Evolutionary conservation across 73 alveolate species (phyloP).

Genomic region (Paramecium octaurelia): DNA sequence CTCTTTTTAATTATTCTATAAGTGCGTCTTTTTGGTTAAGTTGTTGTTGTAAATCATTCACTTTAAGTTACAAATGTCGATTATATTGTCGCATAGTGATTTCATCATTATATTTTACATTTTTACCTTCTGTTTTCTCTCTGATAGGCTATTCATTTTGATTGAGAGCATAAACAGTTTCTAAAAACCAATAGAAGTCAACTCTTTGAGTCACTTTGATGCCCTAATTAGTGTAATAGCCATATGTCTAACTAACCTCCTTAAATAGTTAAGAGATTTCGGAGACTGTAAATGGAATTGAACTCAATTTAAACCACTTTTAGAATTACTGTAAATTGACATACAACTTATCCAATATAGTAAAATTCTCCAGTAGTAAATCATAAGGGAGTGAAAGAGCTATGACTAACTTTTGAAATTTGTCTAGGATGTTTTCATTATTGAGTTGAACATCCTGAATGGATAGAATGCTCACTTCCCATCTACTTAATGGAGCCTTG

Average conservation of each 20-base stretch:
- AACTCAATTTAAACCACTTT: constrained; percentile 18
- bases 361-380: not conserved
- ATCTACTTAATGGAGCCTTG: constrained; percentile 30
- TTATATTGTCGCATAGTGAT: not conserved
- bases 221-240: constrained; percentile 7
- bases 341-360: not conserved
- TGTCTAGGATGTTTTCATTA: not conserved
- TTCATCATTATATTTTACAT: not conserved
- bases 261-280: not conserved
- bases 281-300: not conserved
- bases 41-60: not conserved
- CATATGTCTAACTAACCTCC: not conserved
- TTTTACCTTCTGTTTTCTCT: not conserved
- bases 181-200: constrained; percentile 6
- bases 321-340: not conserved
- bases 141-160: not conserved
- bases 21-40: not conserved
- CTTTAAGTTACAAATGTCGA: not conserved
- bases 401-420: constrained; percentile 25
- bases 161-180: not conserved
- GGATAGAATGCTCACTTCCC: constrained; percentile 41
- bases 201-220: constrained; percentile 1
- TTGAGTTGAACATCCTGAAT: constrained; percentile 23
- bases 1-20: not conserved
- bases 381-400: not conserved